Percentiles rank a stretch among this genome's conserved stretches.
Conservation (phyloP, 2,329 filamentous ascomycete genomes). For the Phialophora verrucosa region DNA sequence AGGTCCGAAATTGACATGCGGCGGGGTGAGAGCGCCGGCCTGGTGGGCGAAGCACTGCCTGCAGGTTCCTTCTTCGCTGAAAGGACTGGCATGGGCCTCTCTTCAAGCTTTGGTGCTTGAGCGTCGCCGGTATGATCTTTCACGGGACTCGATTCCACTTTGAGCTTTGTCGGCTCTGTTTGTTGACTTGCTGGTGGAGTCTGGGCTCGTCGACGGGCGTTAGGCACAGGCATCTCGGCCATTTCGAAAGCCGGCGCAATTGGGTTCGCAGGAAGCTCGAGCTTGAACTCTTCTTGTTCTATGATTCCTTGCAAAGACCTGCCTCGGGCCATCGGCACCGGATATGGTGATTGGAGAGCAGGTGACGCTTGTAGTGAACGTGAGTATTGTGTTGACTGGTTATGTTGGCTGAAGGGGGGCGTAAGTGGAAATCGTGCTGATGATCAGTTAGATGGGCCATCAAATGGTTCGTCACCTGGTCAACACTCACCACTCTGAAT, state of each 20-base stretch:
- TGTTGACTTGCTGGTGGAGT: slow-evolving; percentile 22
- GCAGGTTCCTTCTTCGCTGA: slow-evolving; percentile 32
- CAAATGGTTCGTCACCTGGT: not conserved
- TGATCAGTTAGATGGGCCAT: slow-evolving; percentile 36
- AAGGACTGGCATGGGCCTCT: slow-evolving; percentile 33
- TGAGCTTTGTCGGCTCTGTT: slow-evolving; percentile 27
- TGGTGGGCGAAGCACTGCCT: slow-evolving; percentile 42
- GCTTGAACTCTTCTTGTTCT: slow-evolving; percentile 55
- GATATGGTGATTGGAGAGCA: slow-evolving; percentile 47
- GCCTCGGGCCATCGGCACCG: slow-evolving; percentile 52
- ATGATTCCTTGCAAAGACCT: slow-evolving; percentile 61
- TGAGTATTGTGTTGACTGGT: slow-evolving; percentile 47
- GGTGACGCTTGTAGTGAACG: slow-evolving; percentile 50
- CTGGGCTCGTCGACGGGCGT: slow-evolving; percentile 20
- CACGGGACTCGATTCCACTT: slow-evolving; percentile 21
- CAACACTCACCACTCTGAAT: slow-evolving; percentile 62
- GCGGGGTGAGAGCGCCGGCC: slow-evolving; percentile 50
- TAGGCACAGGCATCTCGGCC: slow-evolving; percentile 59
- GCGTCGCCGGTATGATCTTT: slow-evolving; percentile 4
- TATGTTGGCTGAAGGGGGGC: slow-evolving; percentile 59
- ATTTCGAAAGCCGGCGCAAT: slow-evolving; percentile 51
- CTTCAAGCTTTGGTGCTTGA: slow-evolving; percentile 29
- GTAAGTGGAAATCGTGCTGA: slow-evolving; percentile 70
- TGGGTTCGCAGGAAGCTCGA: slow-evolving; percentile 23
- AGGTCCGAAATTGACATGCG: slow-evolving; percentile 54